These are phyloP conservation scores for Pleurotus tuoliensis DNA, from an alignment of 768 basidiomycete species.

Conservation along the genomic window DNA sequence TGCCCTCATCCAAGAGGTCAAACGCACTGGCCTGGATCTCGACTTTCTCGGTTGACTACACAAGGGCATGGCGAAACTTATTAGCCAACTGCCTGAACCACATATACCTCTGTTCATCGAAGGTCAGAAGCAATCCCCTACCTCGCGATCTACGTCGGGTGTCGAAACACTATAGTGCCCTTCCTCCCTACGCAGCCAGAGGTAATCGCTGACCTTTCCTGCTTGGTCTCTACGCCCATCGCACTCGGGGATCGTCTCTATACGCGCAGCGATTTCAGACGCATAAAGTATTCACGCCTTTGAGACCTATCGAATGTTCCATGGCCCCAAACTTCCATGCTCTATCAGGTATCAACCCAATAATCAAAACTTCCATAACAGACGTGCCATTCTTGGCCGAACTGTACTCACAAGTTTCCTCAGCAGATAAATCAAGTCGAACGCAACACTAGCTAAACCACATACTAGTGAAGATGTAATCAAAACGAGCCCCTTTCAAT, in stretches of 20 bases:
- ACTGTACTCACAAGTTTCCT: too few relatives aligned
- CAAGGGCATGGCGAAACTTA: constrained; percentile 68
- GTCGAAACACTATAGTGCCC: constrained; percentile 33
- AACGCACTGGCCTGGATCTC: constrained; percentile 53
- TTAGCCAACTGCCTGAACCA: constrained; percentile 57
- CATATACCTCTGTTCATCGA: constrained; percentile 64
- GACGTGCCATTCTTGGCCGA: too few relatives aligned
- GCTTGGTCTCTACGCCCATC: constrained; percentile 55
- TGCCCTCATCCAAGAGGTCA: constrained; percentile 49
- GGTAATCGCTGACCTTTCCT: constrained; percentile 57
- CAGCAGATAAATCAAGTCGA: too few relatives aligned
- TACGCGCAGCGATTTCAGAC: constrained; percentile 58
- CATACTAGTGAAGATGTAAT: too few relatives aligned
- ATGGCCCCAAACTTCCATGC: too few relatives aligned
- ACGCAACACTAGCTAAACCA: too few relatives aligned
- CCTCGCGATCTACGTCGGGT: too few relatives aligned
- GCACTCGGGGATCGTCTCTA: constrained; percentile 61
- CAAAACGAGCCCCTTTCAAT: too few relatives aligned
- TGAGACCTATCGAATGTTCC: too few relatives aligned
- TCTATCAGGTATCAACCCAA: too few relatives aligned
- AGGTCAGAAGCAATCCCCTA: constrained; percentile 24
- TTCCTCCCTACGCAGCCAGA: constrained; percentile 45
- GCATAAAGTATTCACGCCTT: too few relatives aligned
- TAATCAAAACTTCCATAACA: too few relatives aligned
- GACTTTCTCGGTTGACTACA: constrained; percentile 72